Percentiles rank a stretch among this genome's conserved stretches.
phyloP scores from a whole-genome alignment of 208 protist genomes.

The Crithidia bombi region DNA sequence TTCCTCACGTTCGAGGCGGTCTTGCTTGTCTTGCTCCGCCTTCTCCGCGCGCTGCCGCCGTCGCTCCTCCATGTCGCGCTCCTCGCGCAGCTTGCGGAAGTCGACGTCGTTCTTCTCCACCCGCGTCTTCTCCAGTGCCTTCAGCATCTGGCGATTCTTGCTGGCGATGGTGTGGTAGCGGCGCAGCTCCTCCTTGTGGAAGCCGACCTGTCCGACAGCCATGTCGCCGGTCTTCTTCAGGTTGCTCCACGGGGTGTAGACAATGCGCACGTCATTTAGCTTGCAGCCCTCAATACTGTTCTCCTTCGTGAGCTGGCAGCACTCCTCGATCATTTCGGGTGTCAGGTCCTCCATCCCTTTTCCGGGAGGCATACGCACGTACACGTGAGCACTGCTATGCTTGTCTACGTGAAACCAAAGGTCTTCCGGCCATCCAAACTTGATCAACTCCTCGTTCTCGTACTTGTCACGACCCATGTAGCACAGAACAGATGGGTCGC shows the following conservation, averaged over 20 bases:
- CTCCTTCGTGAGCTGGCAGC: constrained; percentile 96
- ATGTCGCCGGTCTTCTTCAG: constrained; percentile 97
- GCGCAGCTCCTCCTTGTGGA: constrained; percentile 90
- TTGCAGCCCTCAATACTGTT: constrained; percentile 97
- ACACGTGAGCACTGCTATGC: constrained; percentile 98
- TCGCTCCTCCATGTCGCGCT: constrained; percentile 76
- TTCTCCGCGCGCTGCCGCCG: constrained; percentile 46
- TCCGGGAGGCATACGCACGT: constrained; percentile 93
- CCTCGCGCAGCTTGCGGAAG: constrained; percentile 76
- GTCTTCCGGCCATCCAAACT: constrained; percentile 96
- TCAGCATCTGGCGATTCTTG: constrained; percentile 90
- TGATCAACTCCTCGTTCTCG: constrained; percentile 99
- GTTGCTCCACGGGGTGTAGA: constrained; percentile 98
- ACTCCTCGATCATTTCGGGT: constrained; percentile 95
- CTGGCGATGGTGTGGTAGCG: constrained; percentile 76
- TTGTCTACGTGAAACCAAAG: constrained; percentile 99
- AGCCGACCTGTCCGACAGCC: constrained; percentile 96
- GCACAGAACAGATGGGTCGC: constrained; percentile 88
- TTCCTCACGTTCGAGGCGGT: constrained; percentile 78
- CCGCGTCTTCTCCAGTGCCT: constrained; percentile 94
- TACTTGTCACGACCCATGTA: constrained; percentile 99
- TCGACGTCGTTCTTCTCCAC: constrained; percentile 92
- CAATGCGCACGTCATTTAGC: constrained; percentile 90
- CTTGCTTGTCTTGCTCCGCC: constrained; percentile 53
- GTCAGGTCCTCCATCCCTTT: constrained; percentile 93